These are phyloP conservation scores for Spergularia bocconei DNA, from an alignment of 148 eudicot genomes.

Conservation along the genomic window DNA sequence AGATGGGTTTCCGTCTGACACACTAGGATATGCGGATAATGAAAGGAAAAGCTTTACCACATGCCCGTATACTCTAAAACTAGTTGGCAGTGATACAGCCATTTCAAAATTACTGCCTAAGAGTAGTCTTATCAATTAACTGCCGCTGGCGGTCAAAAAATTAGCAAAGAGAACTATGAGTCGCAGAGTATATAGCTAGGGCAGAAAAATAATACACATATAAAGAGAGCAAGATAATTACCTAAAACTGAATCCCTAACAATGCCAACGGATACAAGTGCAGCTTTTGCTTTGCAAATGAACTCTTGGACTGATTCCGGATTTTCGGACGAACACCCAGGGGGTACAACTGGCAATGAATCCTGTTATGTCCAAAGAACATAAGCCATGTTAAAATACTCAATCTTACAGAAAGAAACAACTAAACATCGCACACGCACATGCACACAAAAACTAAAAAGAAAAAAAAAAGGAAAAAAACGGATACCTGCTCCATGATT, in stretches of 20 bases:
- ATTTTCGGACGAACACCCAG: conserved; percentile 81
- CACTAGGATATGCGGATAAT: neutral
- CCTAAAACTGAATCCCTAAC: conserved; percentile 71
- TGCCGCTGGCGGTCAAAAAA: neutral
- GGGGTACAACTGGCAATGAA: conserved; percentile 78
- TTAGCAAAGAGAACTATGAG: conserved; percentile 3
- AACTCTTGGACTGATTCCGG: conserved; percentile 78
- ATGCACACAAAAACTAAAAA: neutral
- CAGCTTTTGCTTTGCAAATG: conserved; percentile 79
- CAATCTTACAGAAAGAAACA: neutral
- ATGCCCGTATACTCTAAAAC: too few species aligned
- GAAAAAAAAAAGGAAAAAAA: neutral
- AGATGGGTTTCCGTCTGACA: neutral
- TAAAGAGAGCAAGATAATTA: conserved; percentile 23
- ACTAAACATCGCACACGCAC: neutral
- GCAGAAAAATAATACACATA: neutral
- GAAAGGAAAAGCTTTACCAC: too few species aligned
- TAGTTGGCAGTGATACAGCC: neutral
- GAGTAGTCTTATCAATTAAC: neutral
- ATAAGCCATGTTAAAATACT: conserved; percentile 1
- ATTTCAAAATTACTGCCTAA: neutral
- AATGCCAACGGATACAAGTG: conserved; percentile 92
- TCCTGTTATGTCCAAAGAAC: conserved; percentile 46
- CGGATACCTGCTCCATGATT: conserved; percentile 77
- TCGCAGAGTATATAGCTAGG: neutral